These are phyloP conservation scores for Colletotrichum sp. DNA, from an alignment of 2,329 filamentous ascomycete species.

Conservation along the genomic window DNA sequence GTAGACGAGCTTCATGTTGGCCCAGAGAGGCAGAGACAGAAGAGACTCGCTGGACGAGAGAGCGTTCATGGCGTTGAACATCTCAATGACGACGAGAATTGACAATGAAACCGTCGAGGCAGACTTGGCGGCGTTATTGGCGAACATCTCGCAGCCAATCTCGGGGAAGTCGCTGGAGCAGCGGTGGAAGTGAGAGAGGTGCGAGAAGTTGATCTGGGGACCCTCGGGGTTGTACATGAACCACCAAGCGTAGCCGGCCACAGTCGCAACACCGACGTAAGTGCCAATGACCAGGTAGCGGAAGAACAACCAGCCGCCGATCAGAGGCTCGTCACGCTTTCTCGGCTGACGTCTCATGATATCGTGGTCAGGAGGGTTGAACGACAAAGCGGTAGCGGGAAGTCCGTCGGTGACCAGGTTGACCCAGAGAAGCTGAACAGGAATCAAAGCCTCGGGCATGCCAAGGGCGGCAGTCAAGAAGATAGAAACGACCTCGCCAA, in stretches of 20 bases:
- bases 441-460: constrained; percentile 97
- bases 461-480: constrained; percentile 95
- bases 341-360: constrained; percentile 93
- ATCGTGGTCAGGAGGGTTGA: constrained; percentile 98
- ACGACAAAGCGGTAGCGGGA: constrained; percentile 92
- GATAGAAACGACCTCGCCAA: constrained; percentile 98
- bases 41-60: constrained; percentile 94
- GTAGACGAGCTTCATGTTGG: constrained; percentile 98
- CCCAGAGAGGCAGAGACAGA: constrained; percentile 92
- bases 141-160: constrained; percentile 92
- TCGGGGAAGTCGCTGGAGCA: constrained; percentile 86
- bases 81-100: constrained; percentile 95
- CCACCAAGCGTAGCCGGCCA: constrained; percentile 99
- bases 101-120: constrained; percentile 94
- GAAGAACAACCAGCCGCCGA: constrained; percentile 96
- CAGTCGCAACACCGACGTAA: constrained; percentile 93
- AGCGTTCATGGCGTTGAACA: constrained; percentile 99
- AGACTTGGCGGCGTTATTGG: constrained; percentile 82
- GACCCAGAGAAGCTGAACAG: constrained; percentile 97
- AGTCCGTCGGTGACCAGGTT: constrained; percentile 98
- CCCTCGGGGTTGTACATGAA: constrained; percentile 95
- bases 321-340: constrained; percentile 90
- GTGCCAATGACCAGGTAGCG: constrained; percentile 95
- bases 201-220: constrained; percentile 88
- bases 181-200: constrained; percentile 91